Conservation (phyloP, 768 basidiomycete genomes). For the Botryobasidium botryosum region DNA sequence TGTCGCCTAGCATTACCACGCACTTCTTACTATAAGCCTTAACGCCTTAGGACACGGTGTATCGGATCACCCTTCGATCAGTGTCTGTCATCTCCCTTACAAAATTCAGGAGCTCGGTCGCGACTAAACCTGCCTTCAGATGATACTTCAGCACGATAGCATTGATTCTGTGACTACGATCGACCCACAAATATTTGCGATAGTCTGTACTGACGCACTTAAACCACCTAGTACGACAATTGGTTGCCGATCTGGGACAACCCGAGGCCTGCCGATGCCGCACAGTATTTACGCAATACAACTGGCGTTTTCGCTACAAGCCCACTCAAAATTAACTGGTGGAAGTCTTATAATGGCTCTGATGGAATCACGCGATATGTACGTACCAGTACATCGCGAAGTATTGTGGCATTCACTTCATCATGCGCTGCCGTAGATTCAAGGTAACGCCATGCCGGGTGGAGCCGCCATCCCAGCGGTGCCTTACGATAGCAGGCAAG, state of each 20-base stretch:
- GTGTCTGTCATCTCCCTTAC: slow-evolving; percentile 17
- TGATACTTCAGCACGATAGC: slow-evolving; percentile 45
- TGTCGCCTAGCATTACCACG: too few species aligned
- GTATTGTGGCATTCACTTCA: too few species aligned
- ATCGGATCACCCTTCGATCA: slow-evolving; percentile 47
- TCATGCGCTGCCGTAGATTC: too few species aligned
- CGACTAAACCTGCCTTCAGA: slow-evolving; percentile 4
- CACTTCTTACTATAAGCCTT: too few species aligned
- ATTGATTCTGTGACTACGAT: too few species aligned
- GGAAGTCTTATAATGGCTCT: slow-evolving; percentile 32
- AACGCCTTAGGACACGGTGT: too few species aligned
- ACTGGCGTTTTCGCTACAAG: slow-evolving; percentile 41
- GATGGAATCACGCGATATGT: slow-evolving; percentile 35
- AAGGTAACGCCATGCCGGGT: slow-evolving; percentile 48
- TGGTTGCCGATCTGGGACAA: slow-evolving; percentile 38
- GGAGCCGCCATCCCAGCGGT: slow-evolving; percentile 33
- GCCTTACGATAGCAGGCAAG: too few species aligned
- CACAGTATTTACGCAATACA: slow-evolving; percentile 33
- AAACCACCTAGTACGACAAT: slow-evolving; percentile 49
- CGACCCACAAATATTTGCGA: too few species aligned
- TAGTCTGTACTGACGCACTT: too few species aligned
- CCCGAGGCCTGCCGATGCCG: slow-evolving; percentile 38
- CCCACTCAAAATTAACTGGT: slow-evolving; percentile 40
- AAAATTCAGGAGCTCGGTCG: not conserved
- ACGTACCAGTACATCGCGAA: slow-evolving; percentile 12